Conservation (phyloP, 2,329 filamentous ascomycete species). For the Trichoderma sp. region DNA sequence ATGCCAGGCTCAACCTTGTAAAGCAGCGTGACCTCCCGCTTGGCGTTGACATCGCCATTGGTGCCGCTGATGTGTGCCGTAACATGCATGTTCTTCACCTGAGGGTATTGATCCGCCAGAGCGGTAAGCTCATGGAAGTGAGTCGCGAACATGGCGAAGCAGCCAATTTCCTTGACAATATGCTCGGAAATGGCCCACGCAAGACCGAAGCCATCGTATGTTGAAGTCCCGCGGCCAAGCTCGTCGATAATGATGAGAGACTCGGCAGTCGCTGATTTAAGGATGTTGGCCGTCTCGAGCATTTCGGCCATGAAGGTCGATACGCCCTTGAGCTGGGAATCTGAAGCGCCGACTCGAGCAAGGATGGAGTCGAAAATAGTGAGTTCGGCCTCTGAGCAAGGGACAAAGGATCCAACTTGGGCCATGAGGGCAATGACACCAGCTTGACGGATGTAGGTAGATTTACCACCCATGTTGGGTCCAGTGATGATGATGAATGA, state of each 20-base stretch:
- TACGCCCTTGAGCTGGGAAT: constrained; percentile 96
- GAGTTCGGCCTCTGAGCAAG: constrained; percentile 84
- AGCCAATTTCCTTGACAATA: constrained; percentile 92
- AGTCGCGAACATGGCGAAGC: constrained; percentile 92
- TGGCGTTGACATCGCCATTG: constrained; percentile 46
- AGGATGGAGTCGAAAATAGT: constrained; percentile 97
- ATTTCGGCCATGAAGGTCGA: constrained; percentile 99
- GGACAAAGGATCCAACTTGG: constrained; percentile 94
- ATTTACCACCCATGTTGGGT: constrained; percentile 99
- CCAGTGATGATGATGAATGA: constrained; percentile 97
- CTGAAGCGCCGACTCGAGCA: constrained; percentile 90
- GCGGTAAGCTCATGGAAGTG: constrained; percentile 98
- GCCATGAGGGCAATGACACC: constrained; percentile 97
- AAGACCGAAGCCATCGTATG: constrained; percentile 97
- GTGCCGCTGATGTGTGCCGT: constrained; percentile 81
- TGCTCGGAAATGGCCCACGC: constrained; percentile 99
- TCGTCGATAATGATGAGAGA: constrained; percentile 99
- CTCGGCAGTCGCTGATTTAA: constrained; percentile 93
- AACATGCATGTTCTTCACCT: constrained; percentile 92
- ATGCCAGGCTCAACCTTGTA: constrained; percentile 97
- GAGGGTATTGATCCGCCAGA: constrained; percentile 79
- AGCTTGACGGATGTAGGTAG: constrained; percentile 96
- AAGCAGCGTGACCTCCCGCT: constrained; percentile 87
- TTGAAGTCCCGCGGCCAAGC: constrained; percentile 92
- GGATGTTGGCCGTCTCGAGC: constrained; percentile 97